These are phyloP conservation scores for Boletus subcaerulescens DNA, from an alignment of 768 basidiomycete species.

Conservation along the genomic window DNA sequence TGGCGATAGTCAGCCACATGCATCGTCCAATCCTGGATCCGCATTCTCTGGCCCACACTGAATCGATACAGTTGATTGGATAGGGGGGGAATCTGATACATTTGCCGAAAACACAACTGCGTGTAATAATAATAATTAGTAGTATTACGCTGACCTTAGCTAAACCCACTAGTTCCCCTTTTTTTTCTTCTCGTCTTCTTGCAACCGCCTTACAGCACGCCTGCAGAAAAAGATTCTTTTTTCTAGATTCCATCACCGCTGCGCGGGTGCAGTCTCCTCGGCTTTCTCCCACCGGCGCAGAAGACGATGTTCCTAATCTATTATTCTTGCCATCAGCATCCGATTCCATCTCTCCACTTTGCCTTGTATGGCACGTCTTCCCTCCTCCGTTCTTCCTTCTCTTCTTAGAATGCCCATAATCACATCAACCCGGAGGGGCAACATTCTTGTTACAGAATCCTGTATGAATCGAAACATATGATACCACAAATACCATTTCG, in stretches of 20 bases:
- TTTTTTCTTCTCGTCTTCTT: conserved; percentile 26
- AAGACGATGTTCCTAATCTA: conserved; percentile 21
- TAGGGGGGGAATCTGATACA: conserved; percentile 19
- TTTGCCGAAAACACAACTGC: conserved; percentile 20
- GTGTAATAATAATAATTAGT: conserved; percentile 35
- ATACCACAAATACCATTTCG: conserved; percentile 14
- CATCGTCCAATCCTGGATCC: conserved; percentile 26
- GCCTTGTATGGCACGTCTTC: conserved; percentile 11
- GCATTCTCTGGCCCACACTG: conserved; percentile 32
- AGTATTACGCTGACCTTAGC: conserved; percentile 34
- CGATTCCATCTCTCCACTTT: conserved; percentile 18
- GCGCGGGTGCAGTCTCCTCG: conserved; percentile 22
- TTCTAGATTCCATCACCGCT: conserved; percentile 20
- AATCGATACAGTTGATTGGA: conserved; percentile 11
- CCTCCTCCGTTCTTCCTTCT: conserved; percentile 4
- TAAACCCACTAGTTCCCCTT: conserved; percentile 28
- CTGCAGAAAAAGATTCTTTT: conserved; percentile 20
- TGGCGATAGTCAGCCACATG: conserved; percentile 27
- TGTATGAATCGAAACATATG: conserved; percentile 22
- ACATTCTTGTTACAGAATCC: conserved; percentile 17
- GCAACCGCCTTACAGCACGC: conserved; percentile 19
- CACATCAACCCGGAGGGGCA: conserved; percentile 1
- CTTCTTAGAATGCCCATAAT: conserved; percentile 7
- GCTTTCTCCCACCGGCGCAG: conserved; percentile 21
- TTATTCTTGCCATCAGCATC: conserved; percentile 19